Base-by-base conservation (phyloP, 2,329 filamentous ascomycete species). In the Alternaria triticina region DNA sequence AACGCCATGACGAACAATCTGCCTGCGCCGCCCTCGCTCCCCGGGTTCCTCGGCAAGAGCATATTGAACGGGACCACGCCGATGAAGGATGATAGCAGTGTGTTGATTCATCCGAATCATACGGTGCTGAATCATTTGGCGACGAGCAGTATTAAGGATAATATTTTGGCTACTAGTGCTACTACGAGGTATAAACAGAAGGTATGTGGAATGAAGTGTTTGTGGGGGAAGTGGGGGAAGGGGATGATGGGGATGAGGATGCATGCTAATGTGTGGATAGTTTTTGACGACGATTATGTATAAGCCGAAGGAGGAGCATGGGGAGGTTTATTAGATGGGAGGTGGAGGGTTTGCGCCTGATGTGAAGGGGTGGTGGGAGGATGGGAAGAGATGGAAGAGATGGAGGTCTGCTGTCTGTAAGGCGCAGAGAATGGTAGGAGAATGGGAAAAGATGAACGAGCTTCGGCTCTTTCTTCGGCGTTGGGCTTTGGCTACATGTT, bases 271-370 rank as follows among this genome's bases (percentile, higher is more conserved):
- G 23, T 73, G 11, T 15, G 5, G 44, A 3, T 20, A 97, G 95
- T 98, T 98, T 81, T 91, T 98, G 36, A 98, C 95, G 5, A 97
- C 94, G 3, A 97, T 98, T 77, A 91, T 98, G 84, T 98, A 98
- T 83, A 98, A 97, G 84, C 94, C 93, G 17, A 93, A 94, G 20
- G 85, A 79, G 65, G 82, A 83, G n/a, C 43, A 43, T 45, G 51
- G 51, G 3, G 59, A 51, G 25, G 51, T 56, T 20, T 57, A 62
- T 10, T 62, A 30, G 11, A 40, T n/a, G n/a, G n/a, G 6, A 17
- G 10, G 17, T 45, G 17, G 2, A 12, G 40, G 43, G 0, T 22
- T 45, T 45, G 3, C 12, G 20, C 20, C 6, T 45, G 43, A 0
- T 45, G 3, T 45, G 1, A 40, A 9, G 36, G 5, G n/a, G 6